phyloP scores from a whole-genome alignment of 169 alveolate species.

The Plasmodium coatneyi region DNA sequence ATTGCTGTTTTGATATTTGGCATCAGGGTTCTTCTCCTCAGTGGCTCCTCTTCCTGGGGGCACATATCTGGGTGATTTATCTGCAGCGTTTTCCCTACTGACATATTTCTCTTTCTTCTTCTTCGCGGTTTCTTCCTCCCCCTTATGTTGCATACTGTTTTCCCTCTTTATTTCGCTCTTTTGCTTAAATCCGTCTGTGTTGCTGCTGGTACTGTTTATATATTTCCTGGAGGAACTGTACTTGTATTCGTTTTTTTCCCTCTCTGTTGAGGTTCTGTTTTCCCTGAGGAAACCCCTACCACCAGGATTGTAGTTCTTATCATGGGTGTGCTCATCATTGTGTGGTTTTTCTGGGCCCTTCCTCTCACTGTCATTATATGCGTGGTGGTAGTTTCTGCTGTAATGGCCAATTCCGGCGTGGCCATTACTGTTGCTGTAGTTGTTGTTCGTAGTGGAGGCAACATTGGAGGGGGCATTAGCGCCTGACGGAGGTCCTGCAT shows the following conservation, averaged over 20 bases:
- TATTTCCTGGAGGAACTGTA: neutral
- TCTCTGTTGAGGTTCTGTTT: neutral
- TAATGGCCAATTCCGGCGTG: conserved; percentile 8
- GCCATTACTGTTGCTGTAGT: neutral
- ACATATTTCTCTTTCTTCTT: neutral
- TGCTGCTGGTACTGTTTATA: neutral
- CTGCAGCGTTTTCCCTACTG: neutral
- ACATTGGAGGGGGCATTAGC: neutral
- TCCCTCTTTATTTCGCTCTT: neutral
- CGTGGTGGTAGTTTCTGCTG: neutral
- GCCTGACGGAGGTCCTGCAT: neutral
- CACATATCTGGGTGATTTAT: neutral
- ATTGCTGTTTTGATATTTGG: neutral
- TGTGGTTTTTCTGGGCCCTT: neutral
- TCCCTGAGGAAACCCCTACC: neutral
- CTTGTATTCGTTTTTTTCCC: neutral
- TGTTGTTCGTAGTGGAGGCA: neutral
- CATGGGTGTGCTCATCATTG: neutral
- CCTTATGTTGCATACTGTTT: neutral
- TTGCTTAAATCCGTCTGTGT: neutral
- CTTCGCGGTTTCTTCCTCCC: neutral
- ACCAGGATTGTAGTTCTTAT: neutral
- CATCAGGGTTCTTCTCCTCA: neutral
- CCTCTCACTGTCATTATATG: neutral
- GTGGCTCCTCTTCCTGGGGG: neutral